phyloP scores from a whole-genome alignment of 164 flowering plant species.

The Piper betle region DNA sequence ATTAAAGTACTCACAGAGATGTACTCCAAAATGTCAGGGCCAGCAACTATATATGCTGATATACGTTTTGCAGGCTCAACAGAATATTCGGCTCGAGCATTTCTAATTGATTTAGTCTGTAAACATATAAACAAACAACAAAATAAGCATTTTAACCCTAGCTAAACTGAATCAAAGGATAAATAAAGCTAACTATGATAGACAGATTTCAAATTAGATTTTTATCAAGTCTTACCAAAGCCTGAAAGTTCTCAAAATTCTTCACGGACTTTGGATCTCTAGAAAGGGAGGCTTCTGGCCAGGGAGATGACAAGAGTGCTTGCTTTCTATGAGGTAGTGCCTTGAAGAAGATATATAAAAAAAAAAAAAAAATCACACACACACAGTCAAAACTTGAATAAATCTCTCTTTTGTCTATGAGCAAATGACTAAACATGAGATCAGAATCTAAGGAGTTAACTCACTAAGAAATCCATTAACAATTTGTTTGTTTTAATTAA shows the following conservation, averaged over 20 bases:
- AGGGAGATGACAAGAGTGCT: slow-evolving; percentile 71
- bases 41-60: slow-evolving; percentile 80
- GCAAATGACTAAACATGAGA: no score
- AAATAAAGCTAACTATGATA: no score
- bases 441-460: no score
- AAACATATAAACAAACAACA: not conserved
- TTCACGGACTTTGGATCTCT: slow-evolving; percentile 36
- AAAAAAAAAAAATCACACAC: not conserved
- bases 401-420: no score
- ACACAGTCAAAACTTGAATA: not conserved
- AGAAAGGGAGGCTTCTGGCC: slow-evolving; percentile 77
- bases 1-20: slow-evolving; percentile 44
- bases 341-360: slow-evolving; percentile 20
- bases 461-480: no score
- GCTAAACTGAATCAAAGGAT: not conserved
- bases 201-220: not conserved
- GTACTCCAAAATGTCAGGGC: slow-evolving; percentile 49
- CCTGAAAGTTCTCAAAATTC: slow-evolving; percentile 76
- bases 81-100: slow-evolving; percentile 92
- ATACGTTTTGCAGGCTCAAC: slow-evolving; percentile 90
- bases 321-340: slow-evolving; percentile 62
- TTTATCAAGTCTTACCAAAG: slow-evolving; percentile 44
- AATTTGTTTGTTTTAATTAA: no score
- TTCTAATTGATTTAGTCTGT: slow-evolving; percentile 76
- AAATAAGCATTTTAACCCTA: not conserved